Percentiles rank a stretch among this genome's conserved stretches.
These are phyloP conservation scores for Sergeia podlipaevii DNA, from an alignment of 208 protist genomes.

Conservation along the genomic window DNA sequence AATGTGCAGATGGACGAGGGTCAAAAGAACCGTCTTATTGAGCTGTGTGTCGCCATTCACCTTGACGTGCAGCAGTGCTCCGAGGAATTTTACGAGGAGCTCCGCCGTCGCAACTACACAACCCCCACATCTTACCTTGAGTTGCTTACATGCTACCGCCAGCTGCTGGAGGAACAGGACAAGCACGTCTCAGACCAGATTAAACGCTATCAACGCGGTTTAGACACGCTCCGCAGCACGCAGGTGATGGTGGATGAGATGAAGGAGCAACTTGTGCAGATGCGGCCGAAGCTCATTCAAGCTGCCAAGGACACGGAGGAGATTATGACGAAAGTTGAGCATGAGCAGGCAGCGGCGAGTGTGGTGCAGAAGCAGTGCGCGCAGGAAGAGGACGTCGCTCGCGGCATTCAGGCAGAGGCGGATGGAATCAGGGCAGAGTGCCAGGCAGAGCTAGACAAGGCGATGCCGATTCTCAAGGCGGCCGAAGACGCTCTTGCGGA, in stretches of 20 bases:
- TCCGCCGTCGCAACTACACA: conserved; percentile 94
- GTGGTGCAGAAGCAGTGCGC: conserved; percentile 81
- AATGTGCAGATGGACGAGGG: conserved; percentile 47
- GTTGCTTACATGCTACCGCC: conserved; percentile 89
- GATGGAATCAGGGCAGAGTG: conserved; percentile 90
- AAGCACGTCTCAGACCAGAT: conserved; percentile 59
- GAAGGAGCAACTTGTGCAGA: conserved; percentile 92
- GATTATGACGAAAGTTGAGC: conserved; percentile 89
- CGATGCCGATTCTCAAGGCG: conserved; percentile 90
- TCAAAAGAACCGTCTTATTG: conserved; percentile 59
- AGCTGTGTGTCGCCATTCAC: conserved; percentile 93
- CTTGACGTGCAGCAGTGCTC: conserved; percentile 74
- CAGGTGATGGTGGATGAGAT: conserved; percentile 93
- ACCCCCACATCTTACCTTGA: conserved; percentile 96
- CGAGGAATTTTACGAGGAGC: conserved; percentile 93
- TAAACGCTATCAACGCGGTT: conserved; percentile 87
- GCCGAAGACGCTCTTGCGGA: conserved; percentile 93
- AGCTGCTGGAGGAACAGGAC: conserved; percentile 86
- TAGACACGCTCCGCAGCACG: conserved; percentile 93
- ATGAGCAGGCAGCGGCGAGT: conserved; percentile 88
- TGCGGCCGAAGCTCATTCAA: conserved; percentile 94
- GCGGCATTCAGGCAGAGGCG: conserved; percentile 85
- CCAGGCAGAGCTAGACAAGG: conserved; percentile 93
- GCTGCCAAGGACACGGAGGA: conserved; percentile 93
- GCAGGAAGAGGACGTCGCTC: conserved; percentile 84